Base-by-base conservation (phyloP, 805 yeast genomes). In the Millerozyma acaciae region DNA sequence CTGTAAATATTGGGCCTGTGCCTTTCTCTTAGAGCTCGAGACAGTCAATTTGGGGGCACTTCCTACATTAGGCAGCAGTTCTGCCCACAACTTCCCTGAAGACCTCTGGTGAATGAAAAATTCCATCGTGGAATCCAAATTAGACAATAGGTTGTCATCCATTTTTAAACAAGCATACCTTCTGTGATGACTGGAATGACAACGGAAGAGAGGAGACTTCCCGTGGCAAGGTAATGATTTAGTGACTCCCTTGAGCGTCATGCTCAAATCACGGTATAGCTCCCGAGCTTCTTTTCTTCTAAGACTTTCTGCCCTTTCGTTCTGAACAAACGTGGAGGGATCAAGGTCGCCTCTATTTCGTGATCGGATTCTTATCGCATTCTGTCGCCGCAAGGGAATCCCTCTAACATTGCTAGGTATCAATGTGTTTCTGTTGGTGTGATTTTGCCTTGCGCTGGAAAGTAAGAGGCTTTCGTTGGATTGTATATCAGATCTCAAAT, bases 311-410 rank as follows among this genome's bases (percentile, higher is more conserved):
- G 28, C 28, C 28, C 10, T 25, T 5, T 7, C 14, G 15, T 25
- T 12, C 3, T n/a, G n/a, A 15, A 12, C 10, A 4, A 16, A 16
- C 16, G 7, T 9, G 6, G 16, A 15, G 16, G 16, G 16, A 3
- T 7, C 16, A 7, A n/a, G 8, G 14, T 25, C 28, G 16, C 16
- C 28, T 9, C 22, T 20, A 9, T 9, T 23, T 17, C 35, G n/a
- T 18, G 32, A 23, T 16, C 40, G 31, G 22, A 43, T 34, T 10
- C 64, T 38, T 3, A 62, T 49, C 5, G 67, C 66, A 38, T 62
- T 60, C 32, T 55, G 67, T 7, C 67, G 41, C 17, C 56, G 38
- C 20, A 62, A 48, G 1, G 64, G 57, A 6, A 56, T 26, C 9
- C 30, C 38, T 24, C 34, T 33, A 26, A 26, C 19, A 21, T 23